Conservation (phyloP, 2,329 filamentous ascomycete species). For the Nemania bipapillata region DNA sequence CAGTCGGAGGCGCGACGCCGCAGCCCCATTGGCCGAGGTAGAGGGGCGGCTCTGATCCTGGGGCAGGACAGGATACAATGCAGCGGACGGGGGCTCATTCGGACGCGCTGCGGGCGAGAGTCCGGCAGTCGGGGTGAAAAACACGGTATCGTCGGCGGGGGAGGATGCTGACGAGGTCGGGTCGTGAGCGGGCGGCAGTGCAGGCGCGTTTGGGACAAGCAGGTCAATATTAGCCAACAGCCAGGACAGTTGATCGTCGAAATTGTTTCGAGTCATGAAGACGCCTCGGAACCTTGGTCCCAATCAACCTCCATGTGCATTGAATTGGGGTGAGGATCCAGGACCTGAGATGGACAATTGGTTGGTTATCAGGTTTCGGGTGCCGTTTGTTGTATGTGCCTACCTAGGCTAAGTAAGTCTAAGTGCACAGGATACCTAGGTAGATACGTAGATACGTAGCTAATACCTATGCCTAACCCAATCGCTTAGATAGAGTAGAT, state of each 20-base stretch:
- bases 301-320: slow-evolving; percentile 50
- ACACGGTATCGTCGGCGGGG: slow-evolving; percentile 38
- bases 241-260: slow-evolving; percentile 68
- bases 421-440: too few relatives aligned
- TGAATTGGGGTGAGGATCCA: slow-evolving; percentile 33
- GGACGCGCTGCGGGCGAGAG: slow-evolving; percentile 40
- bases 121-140: slow-evolving; percentile 35
- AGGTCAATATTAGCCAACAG: slow-evolving; percentile 61
- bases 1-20: slow-evolving; percentile 36
- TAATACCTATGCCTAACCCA: too few relatives aligned
- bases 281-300: slow-evolving; percentile 55
- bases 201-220: slow-evolving; percentile 55
- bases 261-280: slow-evolving; percentile 73
- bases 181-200: slow-evolving; percentile 52
- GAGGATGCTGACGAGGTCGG: slow-evolving; percentile 37
- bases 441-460: not conserved
- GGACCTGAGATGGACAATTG: slow-evolving; percentile 5
- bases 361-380: not conserved
- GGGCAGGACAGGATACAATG: slow-evolving; percentile 43
- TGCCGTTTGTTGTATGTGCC: not conserved
- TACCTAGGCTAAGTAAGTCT: not conserved
- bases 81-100: slow-evolving; percentile 22
- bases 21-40: slow-evolving; percentile 43
- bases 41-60: slow-evolving; percentile 30
- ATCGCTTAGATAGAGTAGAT: too few relatives aligned